Percentiles rank a stretch among this genome's conserved stretches.
phyloP scores from a whole-genome alignment of 345 rosid species.

The Toxicodendron radicans region DNA sequence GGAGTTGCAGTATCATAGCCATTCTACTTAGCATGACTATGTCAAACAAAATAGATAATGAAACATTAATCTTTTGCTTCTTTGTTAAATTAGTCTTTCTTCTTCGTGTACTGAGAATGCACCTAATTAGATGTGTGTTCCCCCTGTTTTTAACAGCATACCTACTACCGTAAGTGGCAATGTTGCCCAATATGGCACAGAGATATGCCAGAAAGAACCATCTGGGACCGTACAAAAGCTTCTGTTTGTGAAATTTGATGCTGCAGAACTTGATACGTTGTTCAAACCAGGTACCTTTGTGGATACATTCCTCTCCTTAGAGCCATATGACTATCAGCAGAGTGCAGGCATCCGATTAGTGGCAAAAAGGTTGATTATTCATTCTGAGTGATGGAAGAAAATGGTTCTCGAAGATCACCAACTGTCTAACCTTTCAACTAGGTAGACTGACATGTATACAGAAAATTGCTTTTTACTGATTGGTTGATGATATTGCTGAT shows the following conservation, averaged over 20 bases:
- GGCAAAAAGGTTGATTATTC: conserved; percentile 58
- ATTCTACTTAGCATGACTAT: too few relatives aligned
- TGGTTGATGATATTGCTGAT: not conserved
- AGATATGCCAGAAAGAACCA: conserved; percentile 60
- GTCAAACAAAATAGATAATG: not conserved
- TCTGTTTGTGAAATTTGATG: conserved; percentile 41
- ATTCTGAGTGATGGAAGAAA: conserved; percentile 19
- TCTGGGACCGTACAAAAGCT: conserved; percentile 57
- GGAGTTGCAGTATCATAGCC: too few relatives aligned
- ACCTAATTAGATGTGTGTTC: conserved; percentile 7
- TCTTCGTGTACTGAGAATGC: not conserved
- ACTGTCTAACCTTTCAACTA: not conserved
- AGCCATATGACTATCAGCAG: conserved; percentile 71
- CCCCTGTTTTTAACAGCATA: conserved; percentile 46
- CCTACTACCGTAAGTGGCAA: conserved; percentile 46
- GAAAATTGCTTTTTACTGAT: not conserved
- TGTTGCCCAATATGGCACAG: conserved; percentile 48
- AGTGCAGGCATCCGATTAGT: conserved; percentile 71
- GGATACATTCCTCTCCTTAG: conserved; percentile 69
- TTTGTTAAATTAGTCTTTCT: not conserved
- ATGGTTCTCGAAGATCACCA: not conserved
- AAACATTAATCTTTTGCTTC: not conserved
- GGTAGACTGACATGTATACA: conserved; percentile 1
- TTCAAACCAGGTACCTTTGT: conserved; percentile 45
- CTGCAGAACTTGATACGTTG: conserved; percentile 49